phyloP scores from a whole-genome alignment of 2,329 filamentous ascomycete genomes.

The Thielaviopsis ethacetica region DNA sequence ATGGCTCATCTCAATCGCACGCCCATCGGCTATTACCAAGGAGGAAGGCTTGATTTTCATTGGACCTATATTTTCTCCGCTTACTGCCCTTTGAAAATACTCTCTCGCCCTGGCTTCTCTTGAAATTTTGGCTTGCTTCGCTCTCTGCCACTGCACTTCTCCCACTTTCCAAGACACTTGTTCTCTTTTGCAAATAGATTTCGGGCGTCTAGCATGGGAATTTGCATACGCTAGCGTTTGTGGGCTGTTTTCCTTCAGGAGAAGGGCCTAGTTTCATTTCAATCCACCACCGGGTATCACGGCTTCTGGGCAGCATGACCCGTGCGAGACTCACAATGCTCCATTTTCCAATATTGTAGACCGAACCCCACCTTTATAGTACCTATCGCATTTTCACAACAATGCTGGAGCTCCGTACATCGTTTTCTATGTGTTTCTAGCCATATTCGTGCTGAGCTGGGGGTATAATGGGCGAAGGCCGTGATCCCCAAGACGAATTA shows the following conservation, averaged over 20 bases:
- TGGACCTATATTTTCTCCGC: not conserved
- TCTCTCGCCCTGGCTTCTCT: not conserved
- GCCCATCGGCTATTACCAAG: not conserved
- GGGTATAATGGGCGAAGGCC: not conserved
- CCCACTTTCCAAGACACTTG: not conserved
- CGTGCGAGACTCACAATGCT: not conserved
- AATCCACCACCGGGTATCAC: not conserved
- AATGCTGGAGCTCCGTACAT: too few relatives aligned
- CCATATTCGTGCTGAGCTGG: too few relatives aligned
- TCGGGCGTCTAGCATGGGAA: not conserved
- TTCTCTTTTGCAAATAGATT: not conserved
- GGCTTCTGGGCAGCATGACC: not conserved
- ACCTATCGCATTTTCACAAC: too few relatives aligned
- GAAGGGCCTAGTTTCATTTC: not conserved
- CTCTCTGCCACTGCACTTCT: not conserved
- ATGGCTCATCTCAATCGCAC: not conserved
- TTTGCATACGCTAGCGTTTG: not conserved
- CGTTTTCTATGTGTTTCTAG: too few relatives aligned
- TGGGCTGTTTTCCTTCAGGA: not conserved
- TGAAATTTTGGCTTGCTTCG: not conserved
- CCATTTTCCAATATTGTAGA: not conserved
- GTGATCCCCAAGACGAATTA: not conserved
- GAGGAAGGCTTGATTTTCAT: not conserved
- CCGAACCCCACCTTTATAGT: too few relatives aligned
- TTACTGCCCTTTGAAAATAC: not conserved